A percentile compares a stretch with the other conserved stretches of the same genome.
phyloP scores from a whole-genome alignment of 768 basidiomycete species.

The Pisolithus sp. region DNA sequence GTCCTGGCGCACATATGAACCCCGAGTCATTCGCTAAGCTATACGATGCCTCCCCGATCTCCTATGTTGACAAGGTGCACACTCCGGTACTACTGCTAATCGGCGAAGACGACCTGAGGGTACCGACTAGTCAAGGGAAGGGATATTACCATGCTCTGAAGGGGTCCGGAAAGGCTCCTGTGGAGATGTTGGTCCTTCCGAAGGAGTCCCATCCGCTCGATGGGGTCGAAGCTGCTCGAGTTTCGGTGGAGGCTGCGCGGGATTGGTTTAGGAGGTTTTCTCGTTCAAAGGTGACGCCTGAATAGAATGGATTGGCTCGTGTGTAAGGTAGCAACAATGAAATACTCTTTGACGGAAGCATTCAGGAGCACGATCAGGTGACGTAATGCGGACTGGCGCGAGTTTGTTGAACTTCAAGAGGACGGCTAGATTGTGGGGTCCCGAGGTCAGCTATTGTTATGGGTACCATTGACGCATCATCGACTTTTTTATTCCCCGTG shows the following conservation, averaged over 20 bases:
- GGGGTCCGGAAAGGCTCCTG: constrained; percentile 30
- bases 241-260: constrained; percentile 44
- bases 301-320: background rate
- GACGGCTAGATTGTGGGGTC: too few species aligned
- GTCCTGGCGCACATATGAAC: constrained; percentile 33
- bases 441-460: too few species aligned
- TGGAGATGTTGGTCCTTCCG: constrained; percentile 57
- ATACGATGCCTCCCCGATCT: constrained; percentile 49
- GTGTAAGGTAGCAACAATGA: too few species aligned
- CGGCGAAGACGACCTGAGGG: constrained; percentile 56
- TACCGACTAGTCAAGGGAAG: constrained; percentile 55
- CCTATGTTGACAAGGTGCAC: constrained; percentile 42
- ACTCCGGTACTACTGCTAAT: constrained; percentile 53
- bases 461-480: too few species aligned
- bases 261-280: constrained; percentile 41
- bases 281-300: background rate
- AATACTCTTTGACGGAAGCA: too few species aligned
- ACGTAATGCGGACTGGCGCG: too few species aligned
- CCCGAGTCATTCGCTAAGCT: constrained; percentile 40
- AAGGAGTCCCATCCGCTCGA: constrained; percentile 60
- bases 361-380: too few species aligned
- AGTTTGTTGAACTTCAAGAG: too few species aligned
- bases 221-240: constrained; percentile 53
- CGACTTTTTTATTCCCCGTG: too few species aligned
- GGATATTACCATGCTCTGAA: constrained; percentile 64